Base-by-base conservation (phyloP, 2,329 filamentous ascomycete genomes). In the Cladophialophora exuberans region DNA sequence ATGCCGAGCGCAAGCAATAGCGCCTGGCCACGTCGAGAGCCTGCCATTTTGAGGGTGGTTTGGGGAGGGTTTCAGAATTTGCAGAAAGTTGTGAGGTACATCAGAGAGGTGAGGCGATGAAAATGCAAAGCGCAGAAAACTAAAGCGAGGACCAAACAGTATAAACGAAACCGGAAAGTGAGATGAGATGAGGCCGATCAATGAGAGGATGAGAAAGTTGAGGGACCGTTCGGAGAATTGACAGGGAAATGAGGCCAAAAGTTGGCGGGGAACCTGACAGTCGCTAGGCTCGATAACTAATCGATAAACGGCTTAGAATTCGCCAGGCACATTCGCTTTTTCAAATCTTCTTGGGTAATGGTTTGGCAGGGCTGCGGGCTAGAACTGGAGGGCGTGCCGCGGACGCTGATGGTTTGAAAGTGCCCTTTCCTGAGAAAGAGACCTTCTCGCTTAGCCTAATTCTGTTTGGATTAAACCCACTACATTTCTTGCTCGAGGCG, bases 11-110 rank as follows among this genome's bases (percentile, higher is more conserved):
- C 47, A 30, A 64, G 48, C 13, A 48, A 50, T 1, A 63, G 30
- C n/a, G 58, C 52, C 35, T 62, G 61, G 20, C 46, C 46, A 31
- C 59, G 56, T 11, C 61, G 61, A 26, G 52, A 28, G 10, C 42
- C 26, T 7, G 57, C 45, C 57, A 60, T 60, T 10, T 26, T 38
- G 45, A 25, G 5, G 39, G 25, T 28, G 11, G 6, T 6, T 2
- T 25, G 10, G 28, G 15, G 15, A 35, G 30, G 22, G 13, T 49
- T 20, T 22, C 5, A 35, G 30, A 30, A 13, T 49, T 20, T 22
- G 6, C n/a, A 17, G 9, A 13, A 30, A 11, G 15, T 22, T 39
- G 22, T 4, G 33, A 17, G 4, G 9, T 1, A 28, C 6, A 11
- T 18, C 6, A 35, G 39, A 42, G 39, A 42, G 39, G 39, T 25